Evolutionary conservation across 2,329 filamentous ascomycete genomes (phyloP).

Genomic region (Apiospora phragmitis): DNA sequence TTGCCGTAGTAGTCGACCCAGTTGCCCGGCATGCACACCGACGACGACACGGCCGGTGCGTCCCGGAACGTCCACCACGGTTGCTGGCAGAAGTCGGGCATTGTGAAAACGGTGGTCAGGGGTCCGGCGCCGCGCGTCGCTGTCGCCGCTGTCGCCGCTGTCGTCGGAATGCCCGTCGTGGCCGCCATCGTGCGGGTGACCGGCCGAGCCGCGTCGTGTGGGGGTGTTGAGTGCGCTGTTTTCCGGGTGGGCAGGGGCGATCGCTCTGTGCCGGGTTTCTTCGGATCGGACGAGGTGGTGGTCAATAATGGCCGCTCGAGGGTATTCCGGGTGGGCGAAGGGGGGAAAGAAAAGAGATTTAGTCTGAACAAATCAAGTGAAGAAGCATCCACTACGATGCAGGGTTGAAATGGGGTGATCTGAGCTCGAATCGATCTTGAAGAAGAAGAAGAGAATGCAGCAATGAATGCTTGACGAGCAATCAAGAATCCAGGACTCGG

Average conservation of each 20-base stretch:
- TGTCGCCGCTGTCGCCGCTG: not conserved
- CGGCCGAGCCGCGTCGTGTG: not conserved
- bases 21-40: constrained; percentile 7
- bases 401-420: no score
- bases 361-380: no score
- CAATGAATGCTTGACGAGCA: no score
- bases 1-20: constrained; percentile 7
- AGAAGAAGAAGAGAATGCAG: no score
- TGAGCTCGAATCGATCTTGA: no score
- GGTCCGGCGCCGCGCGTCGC: constrained; percentile 2
- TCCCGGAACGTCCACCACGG: not conserved
- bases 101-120: not conserved
- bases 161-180: not conserved
- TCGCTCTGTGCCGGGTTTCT: not conserved
- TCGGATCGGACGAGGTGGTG: not conserved
- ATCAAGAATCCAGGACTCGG: no score
- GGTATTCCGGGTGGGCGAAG: not conserved
- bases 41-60: not conserved
- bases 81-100: not conserved
- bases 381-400: no score
- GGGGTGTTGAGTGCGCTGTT: no score
- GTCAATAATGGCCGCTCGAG: no score
- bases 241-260: not conserved
- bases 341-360: no score
- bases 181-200: not conserved